A percentile compares a stretch with the other conserved stretches of the same genome.
Conservation (phyloP, 805 yeast genomes). For the Komagataella mondaviorum region DNA sequence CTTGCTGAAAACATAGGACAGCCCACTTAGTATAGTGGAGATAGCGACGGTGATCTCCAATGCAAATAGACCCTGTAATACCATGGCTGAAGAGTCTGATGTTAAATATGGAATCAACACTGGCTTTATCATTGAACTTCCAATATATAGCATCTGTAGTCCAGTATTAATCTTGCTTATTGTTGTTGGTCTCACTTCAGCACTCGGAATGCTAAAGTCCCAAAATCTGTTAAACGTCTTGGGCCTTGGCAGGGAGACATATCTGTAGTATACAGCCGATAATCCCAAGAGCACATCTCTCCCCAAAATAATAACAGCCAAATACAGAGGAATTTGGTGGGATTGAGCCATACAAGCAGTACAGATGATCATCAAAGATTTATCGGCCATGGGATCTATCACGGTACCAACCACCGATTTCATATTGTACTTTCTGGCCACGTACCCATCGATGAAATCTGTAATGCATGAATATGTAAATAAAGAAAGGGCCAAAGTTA, state of each 20-base stretch:
- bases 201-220: constrained; percentile 72
- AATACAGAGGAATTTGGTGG: constrained; percentile 54
- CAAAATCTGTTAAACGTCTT: constrained; percentile 58
- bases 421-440: constrained; percentile 72
- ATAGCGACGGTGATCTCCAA: constrained; percentile 44
- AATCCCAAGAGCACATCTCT: constrained; percentile 66
- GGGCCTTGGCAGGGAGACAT: constrained; percentile 61
- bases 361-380: constrained; percentile 74
- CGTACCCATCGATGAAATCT: constrained; percentile 82
- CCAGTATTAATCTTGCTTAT: constrained; percentile 85
- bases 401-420: constrained; percentile 80
- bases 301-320: constrained; percentile 65
- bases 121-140: constrained; percentile 42
- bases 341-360: constrained; percentile 64
- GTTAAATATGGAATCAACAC: constrained; percentile 24
- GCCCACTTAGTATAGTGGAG: constrained; percentile 70
- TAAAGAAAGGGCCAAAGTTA: constrained; percentile 51
- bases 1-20: constrained; percentile 59
- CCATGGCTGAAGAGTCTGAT: constrained; percentile 13
- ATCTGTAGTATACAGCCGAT: constrained; percentile 63
- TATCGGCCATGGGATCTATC: constrained; percentile 93
- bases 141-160: constrained; percentile 85
- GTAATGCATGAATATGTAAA: constrained; percentile 83
- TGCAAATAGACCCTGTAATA: constrained; percentile 13
- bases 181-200: constrained; percentile 76